Percentiles rank a stretch among this genome's conserved stretches.
Evolutionary conservation across 805 yeast species (phyloP).

Genomic region (Candida pini): DNA sequence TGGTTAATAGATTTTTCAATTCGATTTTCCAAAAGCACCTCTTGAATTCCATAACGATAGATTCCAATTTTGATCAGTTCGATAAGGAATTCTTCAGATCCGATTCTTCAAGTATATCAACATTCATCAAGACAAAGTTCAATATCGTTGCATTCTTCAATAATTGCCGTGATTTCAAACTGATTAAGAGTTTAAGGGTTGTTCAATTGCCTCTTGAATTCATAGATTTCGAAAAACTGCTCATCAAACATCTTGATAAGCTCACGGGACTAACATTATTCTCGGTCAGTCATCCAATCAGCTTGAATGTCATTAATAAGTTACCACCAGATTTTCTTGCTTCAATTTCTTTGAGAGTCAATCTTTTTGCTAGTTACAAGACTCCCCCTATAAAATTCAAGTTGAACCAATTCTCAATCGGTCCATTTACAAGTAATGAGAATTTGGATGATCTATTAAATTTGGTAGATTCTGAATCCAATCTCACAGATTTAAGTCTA

Average conservation of each 20-base stretch:
- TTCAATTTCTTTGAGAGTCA: conserved; percentile 5
- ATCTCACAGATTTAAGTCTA: conserved; percentile 3
- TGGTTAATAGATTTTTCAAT: conserved; percentile 7
- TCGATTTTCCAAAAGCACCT: conserved; percentile 7
- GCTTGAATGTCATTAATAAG: conserved; percentile 8
- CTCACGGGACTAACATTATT: conserved; percentile 1
- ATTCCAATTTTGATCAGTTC: conserved; percentile 20
- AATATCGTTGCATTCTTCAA: conserved; percentile 10
- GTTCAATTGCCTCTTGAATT: conserved; percentile 21
- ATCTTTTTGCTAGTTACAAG: conserved; percentile 3
- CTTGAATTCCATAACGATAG: conserved; percentile 19
- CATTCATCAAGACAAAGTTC: conserved; percentile 12
- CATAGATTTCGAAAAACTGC: conserved; percentile 20
- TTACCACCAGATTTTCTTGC: conserved; percentile 3
- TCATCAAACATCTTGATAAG: conserved; percentile 3
- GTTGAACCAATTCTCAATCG: conserved; percentile 7
- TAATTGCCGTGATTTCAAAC: conserved; percentile 6
- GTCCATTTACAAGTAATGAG: conserved; percentile 9
- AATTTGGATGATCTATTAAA: conserved; percentile 2
- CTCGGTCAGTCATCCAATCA: conserved; percentile 8
- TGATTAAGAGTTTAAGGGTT: conserved; percentile 12
- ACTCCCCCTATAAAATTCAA: background rate
- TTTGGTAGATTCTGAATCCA: background rate
- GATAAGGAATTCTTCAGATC: conserved; percentile 19
- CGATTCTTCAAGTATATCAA: conserved; percentile 3